Percentiles rank a stretch among this genome's conserved stretches.
Conservation (phyloP, 2,329 filamentous ascomycete species). For the Sclerotinia glacialis region DNA sequence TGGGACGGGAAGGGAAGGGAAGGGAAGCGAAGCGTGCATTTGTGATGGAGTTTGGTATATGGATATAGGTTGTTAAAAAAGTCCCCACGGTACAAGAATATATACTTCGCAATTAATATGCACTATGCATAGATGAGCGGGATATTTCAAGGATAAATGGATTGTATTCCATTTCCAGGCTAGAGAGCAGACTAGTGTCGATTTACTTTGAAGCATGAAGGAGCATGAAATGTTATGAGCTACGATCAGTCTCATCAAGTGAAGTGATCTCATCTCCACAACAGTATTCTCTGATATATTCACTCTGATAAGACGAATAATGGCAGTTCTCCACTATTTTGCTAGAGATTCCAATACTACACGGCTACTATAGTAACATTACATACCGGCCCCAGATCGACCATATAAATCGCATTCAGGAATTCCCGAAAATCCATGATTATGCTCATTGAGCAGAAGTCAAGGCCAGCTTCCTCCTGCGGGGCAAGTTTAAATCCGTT, state of each 20-base stretch:
- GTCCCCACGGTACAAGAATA: background rate
- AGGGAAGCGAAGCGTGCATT: constrained; percentile 14
- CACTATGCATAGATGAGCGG: too few relatives aligned
- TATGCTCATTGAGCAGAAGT: too few relatives aligned
- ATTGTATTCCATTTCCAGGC: background rate
- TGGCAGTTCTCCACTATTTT: constrained; percentile 47
- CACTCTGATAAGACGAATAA: constrained; percentile 36
- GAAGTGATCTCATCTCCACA: background rate
- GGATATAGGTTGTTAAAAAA: constrained; percentile 17
- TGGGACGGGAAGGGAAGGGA: background rate
- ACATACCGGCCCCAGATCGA: too few relatives aligned
- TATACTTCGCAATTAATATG: background rate
- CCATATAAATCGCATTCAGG: too few relatives aligned
- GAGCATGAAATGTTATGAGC: background rate
- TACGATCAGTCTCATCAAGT: background rate
- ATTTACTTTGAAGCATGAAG: background rate
- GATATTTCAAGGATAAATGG: background rate
- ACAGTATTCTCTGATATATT: too few relatives aligned
- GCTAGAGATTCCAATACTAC: too few relatives aligned
- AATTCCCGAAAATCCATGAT: too few relatives aligned
- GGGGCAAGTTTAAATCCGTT: too few relatives aligned
- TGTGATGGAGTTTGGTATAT: constrained; percentile 16
- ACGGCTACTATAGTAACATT: too few relatives aligned
- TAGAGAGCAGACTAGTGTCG: background rate
- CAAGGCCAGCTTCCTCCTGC: too few relatives aligned